Evolutionary conservation across 805 yeast genomes (phyloP).

Genomic region (Pichia deserticola): DNA sequence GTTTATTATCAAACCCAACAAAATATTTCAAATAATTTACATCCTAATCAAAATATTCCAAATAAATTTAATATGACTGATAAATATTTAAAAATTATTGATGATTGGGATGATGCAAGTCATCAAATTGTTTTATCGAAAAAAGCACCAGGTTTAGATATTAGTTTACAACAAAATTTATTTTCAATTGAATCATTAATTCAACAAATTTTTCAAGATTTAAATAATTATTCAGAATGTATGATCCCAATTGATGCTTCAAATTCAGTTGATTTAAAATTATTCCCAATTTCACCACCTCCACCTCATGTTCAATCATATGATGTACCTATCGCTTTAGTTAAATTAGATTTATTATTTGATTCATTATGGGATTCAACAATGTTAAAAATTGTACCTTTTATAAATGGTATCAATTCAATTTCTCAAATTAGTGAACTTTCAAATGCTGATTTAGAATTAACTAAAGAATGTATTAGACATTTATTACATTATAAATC

Average conservation of each 20-base stretch:
- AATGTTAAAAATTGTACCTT: conserved; percentile 79
- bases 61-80: conserved; percentile 9
- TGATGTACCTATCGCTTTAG: conserved; percentile 91
- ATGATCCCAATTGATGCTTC: conserved; percentile 87
- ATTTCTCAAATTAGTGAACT: conserved; percentile 67
- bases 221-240: conserved; percentile 94
- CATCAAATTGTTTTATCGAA: conserved; percentile 19
- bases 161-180: conserved; percentile 23
- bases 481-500: conserved; percentile 88
- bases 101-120: conserved; percentile 23
- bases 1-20: conserved; percentile 34
- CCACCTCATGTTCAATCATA: conserved; percentile 69
- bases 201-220: conserved; percentile 87
- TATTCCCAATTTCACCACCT: conserved; percentile 83
- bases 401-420: conserved; percentile 82
- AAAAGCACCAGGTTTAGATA: conserved; percentile 14
- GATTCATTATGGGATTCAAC: conserved; percentile 98
- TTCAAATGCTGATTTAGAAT: conserved; percentile 70
- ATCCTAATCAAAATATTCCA: conserved; percentile 3
- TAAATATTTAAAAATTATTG: conserved; percentile 26
- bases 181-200: conserved; percentile 65
- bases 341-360: conserved; percentile 59
- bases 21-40: neutral
- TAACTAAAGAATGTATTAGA: conserved; percentile 82
- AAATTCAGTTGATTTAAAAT: conserved; percentile 83